A percentile compares a stretch with the other conserved stretches of the same genome.
These are phyloP conservation scores for Adansonia grandidieri DNA, from an alignment of 441 rosid species.

Conservation along the genomic window DNA sequence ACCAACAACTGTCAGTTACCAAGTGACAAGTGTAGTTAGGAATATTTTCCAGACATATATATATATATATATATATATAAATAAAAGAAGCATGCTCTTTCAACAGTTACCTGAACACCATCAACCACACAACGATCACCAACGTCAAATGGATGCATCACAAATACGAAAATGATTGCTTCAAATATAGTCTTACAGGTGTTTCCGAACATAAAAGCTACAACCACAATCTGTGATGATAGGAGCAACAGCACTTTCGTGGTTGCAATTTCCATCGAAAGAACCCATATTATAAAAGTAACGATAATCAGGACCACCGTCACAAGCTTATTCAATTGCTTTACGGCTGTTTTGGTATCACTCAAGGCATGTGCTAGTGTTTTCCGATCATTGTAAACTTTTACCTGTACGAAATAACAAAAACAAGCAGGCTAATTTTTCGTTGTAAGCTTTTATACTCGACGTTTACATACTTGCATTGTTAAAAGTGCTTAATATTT, in stretches of 20 bases:
- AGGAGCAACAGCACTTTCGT: conserved; percentile 66
- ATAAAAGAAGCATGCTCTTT: background rate
- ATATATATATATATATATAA: no score
- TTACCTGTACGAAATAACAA: conserved; percentile 48
- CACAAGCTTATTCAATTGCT: conserved; percentile 69
- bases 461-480: background rate
- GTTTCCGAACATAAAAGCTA: conserved; percentile 75
- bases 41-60: background rate
- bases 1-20: conserved; percentile 64
- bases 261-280: conserved; percentile 66
- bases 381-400: conserved; percentile 72
- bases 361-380: conserved; percentile 74
- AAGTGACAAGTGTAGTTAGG: background rate
- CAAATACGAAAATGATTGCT: conserved; percentile 80
- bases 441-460: background rate
- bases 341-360: conserved; percentile 89
- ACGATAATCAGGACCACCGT: conserved; percentile 49
- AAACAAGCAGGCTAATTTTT: background rate
- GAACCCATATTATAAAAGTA: conserved; percentile 66
- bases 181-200: conserved; percentile 85
- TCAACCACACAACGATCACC: conserved; percentile 86
- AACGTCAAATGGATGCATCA: conserved; percentile 94
- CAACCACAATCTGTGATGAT: conserved; percentile 70
- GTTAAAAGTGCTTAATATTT: background rate
- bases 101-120: conserved; percentile 56